Base-by-base conservation (phyloP, 768 basidiomycete genomes). In the Cantharellus cinnabarinus region DNA sequence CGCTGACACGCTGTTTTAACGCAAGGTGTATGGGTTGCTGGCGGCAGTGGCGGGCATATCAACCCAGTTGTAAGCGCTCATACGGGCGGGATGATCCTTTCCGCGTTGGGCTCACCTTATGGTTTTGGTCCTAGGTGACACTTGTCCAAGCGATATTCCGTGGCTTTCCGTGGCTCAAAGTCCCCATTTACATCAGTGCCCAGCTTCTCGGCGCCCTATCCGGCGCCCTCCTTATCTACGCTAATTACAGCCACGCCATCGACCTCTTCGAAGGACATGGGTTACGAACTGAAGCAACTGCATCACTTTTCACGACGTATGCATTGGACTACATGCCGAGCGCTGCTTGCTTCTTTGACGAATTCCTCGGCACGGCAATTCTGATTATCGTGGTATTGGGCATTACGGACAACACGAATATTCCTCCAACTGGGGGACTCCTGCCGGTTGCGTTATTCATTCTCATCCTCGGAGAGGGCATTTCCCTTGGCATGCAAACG, bases 141-240 rank as follows among this genome's bases (percentile, higher is more conserved):
- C 42, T 62, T 4, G 41, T 44, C 3, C 53, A 56, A 38, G 60
- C 56, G 2, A 48, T 62, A 34, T 62, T 56, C 50, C 61, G 61
- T 41, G 62, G 61, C 42, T 62, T 62, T 53, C 61, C 61, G 15
- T 57, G 51, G 61, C 29, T 40, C 15, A 62, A 62, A 50, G 61
- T 65, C 50, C 62, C 70, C 41, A 83, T 81, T 68, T 85, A 82
- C 65, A 80, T 84, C 60, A 48, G 76, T 7, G 76, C 81, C 0
- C 84, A 87, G 65, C 73, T 82, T 61, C 62, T 82, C 3, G 85
- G 83, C 3, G 79, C 75, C 7, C 83, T 79, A 62, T 67, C 84
- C 62, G 83, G 80, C 0, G 77, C 76, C 59, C 69, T 82, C 42
- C 60, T 80, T 52, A 66, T 81, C 56, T 85, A 85, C 65, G 71